Base-by-base conservation (phyloP, 331 rosid species). In the Acacia pycnantha region DNA sequence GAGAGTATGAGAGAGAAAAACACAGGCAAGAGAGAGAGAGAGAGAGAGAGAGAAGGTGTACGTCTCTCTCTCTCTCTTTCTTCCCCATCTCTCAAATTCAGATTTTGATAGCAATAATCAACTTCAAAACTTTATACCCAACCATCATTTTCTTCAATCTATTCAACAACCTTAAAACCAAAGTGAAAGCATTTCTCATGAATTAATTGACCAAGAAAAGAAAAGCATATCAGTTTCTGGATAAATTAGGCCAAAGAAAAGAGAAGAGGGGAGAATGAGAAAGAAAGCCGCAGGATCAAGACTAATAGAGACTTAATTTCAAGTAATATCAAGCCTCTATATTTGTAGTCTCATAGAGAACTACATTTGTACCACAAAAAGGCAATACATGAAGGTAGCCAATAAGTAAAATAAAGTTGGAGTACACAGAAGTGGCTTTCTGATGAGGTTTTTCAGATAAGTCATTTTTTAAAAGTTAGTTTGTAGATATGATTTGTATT, bases 281-380 rank as follows among this genome's bases (percentile, higher is more conserved):
- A 35, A 68, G 5, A 72, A 62, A 50, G 31, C 44, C 35, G 46
- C 9, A 4, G 67, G 67, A 68, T 67, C 74, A 53, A 6, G 71
- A 46, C 78, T 26, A 26, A 53, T 21, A 21, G 27, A 56, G 47
- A 69, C 56, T 47, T 6, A 77, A 74, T 22, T 54, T 61, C 53
- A n/a, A n/a, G 66, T 0, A 51, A 64, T 31, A 29, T 27, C 62
- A 77, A 46, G 76, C 51, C 40, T 64, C 58, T 24, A 46, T 44
- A 33, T 53, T 14, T 24, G 40, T 43, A n/a, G 27, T 47, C 65
- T 24, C 40, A 13, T 40, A 40, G n/a, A 22, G 24, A 40, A 59
- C 68, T 40, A 78, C 81, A 85, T 78, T 85, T 71, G 73, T 66
- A 29, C 68, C 68, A 15, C 48, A 50, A 44, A 85, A 8, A 19